Evolutionary conservation across 805 yeast species (phyloP).

Genomic region (Ogataea pignaliae): DNA sequence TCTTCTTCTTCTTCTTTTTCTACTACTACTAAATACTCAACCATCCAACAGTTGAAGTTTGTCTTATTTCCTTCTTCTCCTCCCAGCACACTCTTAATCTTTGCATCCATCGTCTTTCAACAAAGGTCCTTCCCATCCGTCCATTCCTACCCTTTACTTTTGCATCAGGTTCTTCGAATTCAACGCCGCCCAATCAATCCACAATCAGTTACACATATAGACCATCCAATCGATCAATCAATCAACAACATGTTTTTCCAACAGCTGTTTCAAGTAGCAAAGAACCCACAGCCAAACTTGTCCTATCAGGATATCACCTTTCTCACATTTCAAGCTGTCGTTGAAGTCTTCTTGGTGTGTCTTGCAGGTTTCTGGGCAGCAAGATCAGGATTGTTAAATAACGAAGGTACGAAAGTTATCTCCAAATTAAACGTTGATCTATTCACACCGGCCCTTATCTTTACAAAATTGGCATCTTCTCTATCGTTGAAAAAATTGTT

Average conservation of each 20-base stretch:
- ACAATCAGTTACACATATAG: no score
- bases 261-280: background rate
- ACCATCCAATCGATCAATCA: no score
- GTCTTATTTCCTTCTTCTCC: no score
- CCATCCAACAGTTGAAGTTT: no score
- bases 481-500: constrained; percentile 70
- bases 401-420: constrained; percentile 71
- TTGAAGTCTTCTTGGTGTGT: constrained; percentile 85
- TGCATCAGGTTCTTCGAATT: no score
- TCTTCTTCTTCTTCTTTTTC: no score
- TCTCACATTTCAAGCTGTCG: constrained; percentile 85
- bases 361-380: constrained; percentile 86
- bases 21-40: no score
- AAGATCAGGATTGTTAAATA: constrained; percentile 59
- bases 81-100: no score
- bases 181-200: no score
- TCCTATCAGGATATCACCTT: constrained; percentile 42
- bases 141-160: no score
- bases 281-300: constrained; percentile 6
- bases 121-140: no score
- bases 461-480: constrained; percentile 66
- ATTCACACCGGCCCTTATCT: constrained; percentile 93
- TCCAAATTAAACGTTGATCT: constrained; percentile 81
- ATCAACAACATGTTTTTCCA: constrained; percentile 3
- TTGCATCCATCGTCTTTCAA: no score